Evolutionary conservation across 805 yeast genomes (phyloP).

Genomic region (Saccharomycopsis olivae): DNA sequence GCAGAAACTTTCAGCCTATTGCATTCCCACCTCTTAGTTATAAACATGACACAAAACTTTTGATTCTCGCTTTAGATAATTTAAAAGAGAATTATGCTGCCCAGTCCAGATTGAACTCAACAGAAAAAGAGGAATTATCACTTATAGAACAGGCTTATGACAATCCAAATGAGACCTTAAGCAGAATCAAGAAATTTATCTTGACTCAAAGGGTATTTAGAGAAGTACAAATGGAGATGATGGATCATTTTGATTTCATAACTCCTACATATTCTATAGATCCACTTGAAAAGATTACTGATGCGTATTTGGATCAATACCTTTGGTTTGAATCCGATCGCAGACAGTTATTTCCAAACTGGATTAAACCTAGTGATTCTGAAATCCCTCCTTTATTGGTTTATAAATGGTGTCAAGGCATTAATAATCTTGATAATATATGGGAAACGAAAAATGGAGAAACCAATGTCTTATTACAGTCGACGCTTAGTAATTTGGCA

Average conservation of each 20-base stretch:
- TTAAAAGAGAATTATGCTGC: constrained; percentile 72
- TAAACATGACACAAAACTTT: constrained; percentile 84
- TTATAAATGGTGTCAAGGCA: constrained; percentile 90
- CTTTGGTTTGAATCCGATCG: constrained; percentile 93
- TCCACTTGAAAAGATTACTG: constrained; percentile 90
- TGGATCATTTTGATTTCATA: constrained; percentile 78
- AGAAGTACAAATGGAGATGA: constrained; percentile 78
- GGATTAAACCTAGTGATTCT: constrained; percentile 92
- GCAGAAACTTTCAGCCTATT: constrained; percentile 72
- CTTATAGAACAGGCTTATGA: constrained; percentile 94
- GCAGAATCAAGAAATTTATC: constrained; percentile 70
- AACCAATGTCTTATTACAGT: constrained; percentile 75
- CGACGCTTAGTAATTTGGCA: constrained; percentile 55
- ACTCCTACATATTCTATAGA: constrained; percentile 83
- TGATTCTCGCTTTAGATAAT: constrained; percentile 82
- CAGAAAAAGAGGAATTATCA: constrained; percentile 87
- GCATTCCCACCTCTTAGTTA: constrained; percentile 90
- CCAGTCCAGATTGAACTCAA: constrained; percentile 67
- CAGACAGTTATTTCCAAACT: constrained; percentile 79
- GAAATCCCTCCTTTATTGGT: constrained; percentile 89
- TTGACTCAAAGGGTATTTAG: constrained; percentile 87
- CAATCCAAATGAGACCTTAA: constrained; percentile 87
- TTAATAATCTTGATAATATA: constrained; percentile 64
- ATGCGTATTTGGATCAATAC: constrained; percentile 91
- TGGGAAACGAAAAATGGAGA: constrained; percentile 76